These are phyloP conservation scores for Chalciporus pseudorubinellus DNA, from an alignment of 768 basidiomycete species.

Conservation along the genomic window DNA sequence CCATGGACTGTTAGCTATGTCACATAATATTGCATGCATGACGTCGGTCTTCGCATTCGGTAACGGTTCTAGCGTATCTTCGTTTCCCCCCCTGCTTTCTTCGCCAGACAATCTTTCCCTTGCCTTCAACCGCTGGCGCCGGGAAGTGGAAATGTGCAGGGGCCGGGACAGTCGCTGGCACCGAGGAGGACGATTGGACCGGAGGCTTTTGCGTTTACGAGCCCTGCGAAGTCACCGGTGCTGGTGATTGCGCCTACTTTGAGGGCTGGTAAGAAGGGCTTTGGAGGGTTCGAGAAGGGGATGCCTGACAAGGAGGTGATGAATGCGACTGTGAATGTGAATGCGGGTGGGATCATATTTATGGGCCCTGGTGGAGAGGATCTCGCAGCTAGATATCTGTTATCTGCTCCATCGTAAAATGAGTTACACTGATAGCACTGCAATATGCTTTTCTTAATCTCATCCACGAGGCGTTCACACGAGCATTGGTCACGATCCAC, in stretches of 20 bases:
- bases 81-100: no score
- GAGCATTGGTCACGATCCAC: no score
- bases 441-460: no score
- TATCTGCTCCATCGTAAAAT: no score
- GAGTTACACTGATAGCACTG: no score
- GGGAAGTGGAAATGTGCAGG: no score
- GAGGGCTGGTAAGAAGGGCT: conserved; percentile 15
- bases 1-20: not conserved
- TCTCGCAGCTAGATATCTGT: no score
- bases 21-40: not conserved
- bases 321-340: not conserved
- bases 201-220: conserved; percentile 12
- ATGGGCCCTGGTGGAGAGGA: conserved; percentile 7
- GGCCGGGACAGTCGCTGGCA: no score
- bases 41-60: not conserved
- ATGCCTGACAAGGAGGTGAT: conserved; percentile 1
- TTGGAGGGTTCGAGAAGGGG: not conserved
- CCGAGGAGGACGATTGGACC: conserved; percentile 14
- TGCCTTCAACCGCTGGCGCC: no score
- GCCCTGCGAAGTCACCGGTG: conserved; percentile 22
- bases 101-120: no score
- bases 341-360: not conserved
- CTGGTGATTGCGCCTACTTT: conserved; percentile 9
- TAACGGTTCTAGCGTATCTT: no score
- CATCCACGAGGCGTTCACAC: no score